Conservation (phyloP, 1,139 yeast species). For the Suhomyces kunorum region DNA sequence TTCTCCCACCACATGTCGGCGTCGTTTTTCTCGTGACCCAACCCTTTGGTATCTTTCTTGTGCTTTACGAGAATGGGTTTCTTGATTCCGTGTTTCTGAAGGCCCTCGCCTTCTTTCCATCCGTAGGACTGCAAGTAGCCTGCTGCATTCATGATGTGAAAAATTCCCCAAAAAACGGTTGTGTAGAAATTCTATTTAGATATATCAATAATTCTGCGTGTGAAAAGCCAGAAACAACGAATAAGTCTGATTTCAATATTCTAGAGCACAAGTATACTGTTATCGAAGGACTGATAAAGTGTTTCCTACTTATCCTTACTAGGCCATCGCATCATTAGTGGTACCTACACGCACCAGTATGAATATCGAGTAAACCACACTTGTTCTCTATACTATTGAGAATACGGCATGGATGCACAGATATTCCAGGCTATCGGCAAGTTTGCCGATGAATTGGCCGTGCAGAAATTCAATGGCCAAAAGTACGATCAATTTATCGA, state of each 20-base stretch:
- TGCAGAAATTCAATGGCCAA: conserved; percentile 18
- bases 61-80: conserved; percentile 89
- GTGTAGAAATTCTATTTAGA: background rate
- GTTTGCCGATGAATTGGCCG: conserved; percentile 5
- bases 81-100: conserved; percentile 74
- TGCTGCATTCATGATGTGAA: conserved; percentile 64
- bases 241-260: too few relatives aligned
- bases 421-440: background rate
- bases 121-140: conserved; percentile 76
- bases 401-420: conserved; percentile 4
- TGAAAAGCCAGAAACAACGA: too few relatives aligned
- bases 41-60: conserved; percentile 85
- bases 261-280: too few relatives aligned
- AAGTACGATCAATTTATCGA: conserved; percentile 21
- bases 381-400: too few relatives aligned
- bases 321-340: conserved; percentile 3
- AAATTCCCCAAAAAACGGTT: background rate
- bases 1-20: conserved; percentile 98
- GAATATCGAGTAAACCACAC: background rate
- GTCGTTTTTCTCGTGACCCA: conserved; percentile 69
- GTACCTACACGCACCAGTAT: conserved; percentile 3
- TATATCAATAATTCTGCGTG: too few relatives aligned
- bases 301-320: too few relatives aligned
- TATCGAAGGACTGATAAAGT: too few relatives aligned
- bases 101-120: conserved; percentile 90